Conservation (phyloP, 1,139 yeast genomes). For the Blastobotrys apis region DNA sequence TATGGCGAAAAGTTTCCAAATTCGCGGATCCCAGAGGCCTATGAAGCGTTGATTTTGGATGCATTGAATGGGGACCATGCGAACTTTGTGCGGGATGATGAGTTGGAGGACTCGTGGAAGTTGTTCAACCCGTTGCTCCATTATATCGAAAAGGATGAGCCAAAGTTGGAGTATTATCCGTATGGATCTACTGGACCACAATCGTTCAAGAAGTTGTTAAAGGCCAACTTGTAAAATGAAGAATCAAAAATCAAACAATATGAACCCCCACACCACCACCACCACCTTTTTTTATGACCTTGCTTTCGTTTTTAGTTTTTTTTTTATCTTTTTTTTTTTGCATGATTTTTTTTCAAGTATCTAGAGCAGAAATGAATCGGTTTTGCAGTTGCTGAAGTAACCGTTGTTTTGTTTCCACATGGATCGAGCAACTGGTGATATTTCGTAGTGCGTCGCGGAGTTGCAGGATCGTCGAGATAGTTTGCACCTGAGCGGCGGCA, state of each 20-base stretch:
- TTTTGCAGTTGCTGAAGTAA: constrained; percentile 1
- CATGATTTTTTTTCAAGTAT: not conserved
- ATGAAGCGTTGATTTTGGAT: constrained; percentile 91
- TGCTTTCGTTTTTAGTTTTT: constrained; percentile 7
- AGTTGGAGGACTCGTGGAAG: constrained; percentile 88
- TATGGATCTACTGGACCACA: constrained; percentile 93
- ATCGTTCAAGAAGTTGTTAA: constrained; percentile 56
- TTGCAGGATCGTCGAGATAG: not conserved
- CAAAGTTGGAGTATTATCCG: constrained; percentile 62
- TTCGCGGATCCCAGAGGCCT: constrained; percentile 89
- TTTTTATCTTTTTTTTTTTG: not conserved
- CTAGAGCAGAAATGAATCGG: not conserved
- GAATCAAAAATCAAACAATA: not conserved
- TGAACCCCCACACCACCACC: no score
- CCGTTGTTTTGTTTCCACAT: not conserved
- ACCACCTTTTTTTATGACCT: not conserved
- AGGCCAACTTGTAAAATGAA: constrained; percentile 27
- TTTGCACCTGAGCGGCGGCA: not conserved
- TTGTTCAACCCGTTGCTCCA: constrained; percentile 87
- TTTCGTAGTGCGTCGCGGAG: not conserved
- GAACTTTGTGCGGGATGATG: constrained; percentile 97
- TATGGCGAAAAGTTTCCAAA: constrained; percentile 78
- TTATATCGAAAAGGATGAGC: constrained; percentile 53
- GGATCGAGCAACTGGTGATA: not conserved
- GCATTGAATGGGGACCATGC: constrained; percentile 90